phyloP scores from a whole-genome alignment of 106 monocot species.

The Vanilla planifolia region DNA sequence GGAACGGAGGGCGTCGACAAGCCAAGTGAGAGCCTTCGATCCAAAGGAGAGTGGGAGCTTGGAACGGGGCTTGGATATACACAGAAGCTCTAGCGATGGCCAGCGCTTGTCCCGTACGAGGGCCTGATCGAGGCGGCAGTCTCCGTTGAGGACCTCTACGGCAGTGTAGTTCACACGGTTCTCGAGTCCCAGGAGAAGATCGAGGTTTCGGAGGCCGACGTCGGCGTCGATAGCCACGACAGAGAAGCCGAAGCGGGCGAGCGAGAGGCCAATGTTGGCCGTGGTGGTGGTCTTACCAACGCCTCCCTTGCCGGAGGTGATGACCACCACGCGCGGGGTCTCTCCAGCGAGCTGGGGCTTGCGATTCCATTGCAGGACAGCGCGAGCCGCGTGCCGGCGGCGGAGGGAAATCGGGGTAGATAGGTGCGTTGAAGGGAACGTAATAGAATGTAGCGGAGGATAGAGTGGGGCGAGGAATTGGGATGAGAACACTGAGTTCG shows the following conservation, averaged over 20 bases:
- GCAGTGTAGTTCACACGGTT: slow-evolving; percentile 30
- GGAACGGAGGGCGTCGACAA: slow-evolving; percentile 36
- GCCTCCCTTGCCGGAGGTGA: slow-evolving; percentile 94
- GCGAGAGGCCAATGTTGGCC: slow-evolving; percentile 84
- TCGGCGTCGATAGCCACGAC: slow-evolving; percentile 77
- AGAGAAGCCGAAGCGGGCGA: slow-evolving; percentile 74
- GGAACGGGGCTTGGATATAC: slow-evolving; percentile 14
- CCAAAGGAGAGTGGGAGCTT: slow-evolving; percentile 10
- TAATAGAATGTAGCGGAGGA: no score
- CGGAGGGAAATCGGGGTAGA: not conserved
- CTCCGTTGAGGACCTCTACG: slow-evolving; percentile 21
- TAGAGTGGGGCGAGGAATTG: no score
- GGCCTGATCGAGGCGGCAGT: slow-evolving; percentile 28
- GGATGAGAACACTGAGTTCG: no score
- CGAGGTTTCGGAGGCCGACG: slow-evolving; percentile 91
- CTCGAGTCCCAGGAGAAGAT: slow-evolving; percentile 93
- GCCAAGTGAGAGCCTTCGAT: slow-evolving; percentile 13
- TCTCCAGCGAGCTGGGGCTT: slow-evolving; percentile 67
- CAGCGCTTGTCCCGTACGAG: slow-evolving; percentile 23
- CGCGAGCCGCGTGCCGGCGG: not conserved
- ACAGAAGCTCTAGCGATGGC: slow-evolving; percentile 34
- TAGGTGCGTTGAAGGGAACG: no score
- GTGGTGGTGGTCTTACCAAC: slow-evolving; percentile 97
- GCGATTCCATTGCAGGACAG: slow-evolving; percentile 57
- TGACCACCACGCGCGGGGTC: slow-evolving; percentile 72